Evolutionary conservation across 192 early-diverging fungal species (phyloP).

Genomic region (Dissophora globulifera): DNA sequence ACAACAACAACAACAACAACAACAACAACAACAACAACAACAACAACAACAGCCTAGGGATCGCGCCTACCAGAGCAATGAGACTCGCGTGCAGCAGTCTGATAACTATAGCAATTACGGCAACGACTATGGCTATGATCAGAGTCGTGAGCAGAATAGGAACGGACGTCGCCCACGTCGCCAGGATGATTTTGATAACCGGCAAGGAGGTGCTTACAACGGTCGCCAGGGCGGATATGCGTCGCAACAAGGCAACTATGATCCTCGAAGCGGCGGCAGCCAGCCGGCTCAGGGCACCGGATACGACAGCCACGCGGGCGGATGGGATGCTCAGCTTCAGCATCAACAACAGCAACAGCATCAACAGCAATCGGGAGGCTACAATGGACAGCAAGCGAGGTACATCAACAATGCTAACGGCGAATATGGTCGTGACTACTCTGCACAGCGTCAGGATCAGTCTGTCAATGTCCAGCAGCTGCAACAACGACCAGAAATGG

Average conservation of each 20-base stretch:
- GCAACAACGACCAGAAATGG: slow-evolving; percentile 9
- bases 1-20: too few species aligned
- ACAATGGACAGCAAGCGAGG: not conserved
- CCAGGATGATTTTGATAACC: not conserved
- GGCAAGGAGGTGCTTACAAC: slow-evolving; percentile 4
- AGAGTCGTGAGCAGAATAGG: not conserved
- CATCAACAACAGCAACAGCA: not conserved
- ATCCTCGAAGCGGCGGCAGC: too few species aligned
- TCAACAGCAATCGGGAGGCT: slow-evolving; percentile 4
- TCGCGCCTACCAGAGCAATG: slow-evolving; percentile 1
- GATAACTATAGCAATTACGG: not conserved
- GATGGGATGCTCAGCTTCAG: not conserved
- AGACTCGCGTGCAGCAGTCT: not conserved
- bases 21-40: not conserved
- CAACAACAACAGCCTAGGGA: slow-evolving; percentile 8
- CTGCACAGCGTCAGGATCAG: not conserved
- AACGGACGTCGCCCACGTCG: not conserved
- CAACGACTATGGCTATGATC: not conserved
- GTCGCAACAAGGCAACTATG: not conserved
- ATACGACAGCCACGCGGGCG: not conserved
- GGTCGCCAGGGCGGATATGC: not conserved
- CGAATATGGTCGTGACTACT: not conserved
- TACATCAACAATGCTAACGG: not conserved
- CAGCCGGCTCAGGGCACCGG: not conserved
- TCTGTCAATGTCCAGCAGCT: not conserved